Conservation (phyloP, 345 rosid species). For the Eucalyptus virginea region DNA sequence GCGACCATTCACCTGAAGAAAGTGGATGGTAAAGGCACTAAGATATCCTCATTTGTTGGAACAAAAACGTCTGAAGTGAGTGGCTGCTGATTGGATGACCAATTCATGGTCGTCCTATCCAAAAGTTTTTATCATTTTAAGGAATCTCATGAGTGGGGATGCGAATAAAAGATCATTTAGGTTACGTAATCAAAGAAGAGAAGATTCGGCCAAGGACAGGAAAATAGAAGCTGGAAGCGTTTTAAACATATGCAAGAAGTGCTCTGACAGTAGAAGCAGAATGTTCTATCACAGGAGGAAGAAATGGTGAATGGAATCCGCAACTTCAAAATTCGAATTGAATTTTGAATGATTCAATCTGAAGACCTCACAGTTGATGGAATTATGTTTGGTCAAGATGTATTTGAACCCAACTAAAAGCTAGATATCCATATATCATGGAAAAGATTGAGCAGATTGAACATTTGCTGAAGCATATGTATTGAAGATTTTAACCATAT, state of each 20-base stretch:
- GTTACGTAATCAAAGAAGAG: not conserved
- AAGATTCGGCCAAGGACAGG: not conserved
- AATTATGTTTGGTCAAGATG: not conserved
- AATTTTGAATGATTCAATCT: not conserved
- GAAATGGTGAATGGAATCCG: not conserved
- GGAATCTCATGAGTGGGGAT: not conserved
- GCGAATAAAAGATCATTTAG: not conserved
- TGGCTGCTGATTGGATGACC: not conserved
- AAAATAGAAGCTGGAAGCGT: not conserved
- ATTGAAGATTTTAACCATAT: not conserved
- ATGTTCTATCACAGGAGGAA: not conserved
- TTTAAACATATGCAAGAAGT: not conserved
- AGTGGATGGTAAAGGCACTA: not conserved
- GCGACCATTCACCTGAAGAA: constrained; percentile 64
- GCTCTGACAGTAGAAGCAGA: not conserved
- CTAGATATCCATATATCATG: not conserved
- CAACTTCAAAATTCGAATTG: not conserved
- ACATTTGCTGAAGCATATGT: not conserved
- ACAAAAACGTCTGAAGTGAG: not conserved
- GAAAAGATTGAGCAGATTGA: not conserved
- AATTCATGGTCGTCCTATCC: not conserved
- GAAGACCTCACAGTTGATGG: not conserved
- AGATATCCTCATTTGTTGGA: not conserved
- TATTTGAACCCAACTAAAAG: not conserved
- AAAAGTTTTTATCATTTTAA: not conserved